Evolutionary conservation across 305 asterid species (phyloP), one percentile per base, ranked within the genome.

Genomic region (Andrographis paniculata): DNA sequence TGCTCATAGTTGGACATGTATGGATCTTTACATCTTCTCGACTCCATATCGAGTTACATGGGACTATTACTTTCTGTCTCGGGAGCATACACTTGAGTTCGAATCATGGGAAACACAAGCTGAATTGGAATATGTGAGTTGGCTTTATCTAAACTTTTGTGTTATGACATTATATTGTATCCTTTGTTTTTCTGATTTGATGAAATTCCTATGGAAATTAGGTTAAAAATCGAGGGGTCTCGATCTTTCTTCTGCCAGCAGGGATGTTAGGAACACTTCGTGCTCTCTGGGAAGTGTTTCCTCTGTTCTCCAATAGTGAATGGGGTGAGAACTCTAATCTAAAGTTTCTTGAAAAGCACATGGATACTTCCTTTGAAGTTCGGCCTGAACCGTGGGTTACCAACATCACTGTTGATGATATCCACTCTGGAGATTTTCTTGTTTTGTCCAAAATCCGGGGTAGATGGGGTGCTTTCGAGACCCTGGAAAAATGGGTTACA

Each of bases 401-500:
- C 43, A 92, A 82, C 65, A 50, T 92, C 53, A 75, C 74, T 17
- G 64, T 42, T 41, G 94, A 79, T 42, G 87, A 84, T 38, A 76
- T 87, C 61, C 87, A 83, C 61, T 79, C 99, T 14, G 96, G 99
- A 36, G 96, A 91, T 76, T 87, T 91, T 50, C 80, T 91, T 49
- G 95, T 76, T 0, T 48, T 91, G 55, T 91, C 99, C 14, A 91
- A 91, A 66, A 75, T 91, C 31, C 83, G 84, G 52, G 99, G 99
- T 40, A 72, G 78, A 30, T 91, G 95, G 95, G 99, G 99, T 53
- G 99, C 77, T 50, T 92, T 92, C 48, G 97, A 92, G 79, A 84
- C 96, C 37, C 55, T 92, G 7, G 99, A 92, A 74, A 92, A 87
- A 67, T 92, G 97, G 97, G 93, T 85, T 43, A 83, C 88, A 7